Evolutionary conservation across 352 stramenopile genomes (phyloP), one percentile per base, ranked within the genome.

Genomic region (Globisporangium emineosum): DNA sequence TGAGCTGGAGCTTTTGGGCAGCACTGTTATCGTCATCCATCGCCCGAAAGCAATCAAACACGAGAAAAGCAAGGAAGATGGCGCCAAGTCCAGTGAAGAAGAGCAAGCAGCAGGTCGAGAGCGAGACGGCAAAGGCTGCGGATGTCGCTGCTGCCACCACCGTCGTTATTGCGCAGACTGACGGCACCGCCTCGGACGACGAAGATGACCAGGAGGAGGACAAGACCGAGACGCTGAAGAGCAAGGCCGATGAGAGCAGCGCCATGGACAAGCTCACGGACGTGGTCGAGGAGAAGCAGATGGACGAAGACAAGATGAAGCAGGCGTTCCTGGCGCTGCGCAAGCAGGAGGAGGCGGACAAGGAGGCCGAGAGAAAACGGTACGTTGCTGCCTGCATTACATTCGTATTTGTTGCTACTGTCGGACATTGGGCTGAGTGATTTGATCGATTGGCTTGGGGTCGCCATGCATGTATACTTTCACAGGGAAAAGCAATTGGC

Each of bases 271-370:
- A 92, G 66, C 80, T 95, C 62, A 93, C 83, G 47, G 87, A 95
- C 65, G 73, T 86, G 32, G 85, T 92, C 45, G 85, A 93, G 72
- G 86, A 95, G 71, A 93, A 91, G 68, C 78, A 91, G 57, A 89
- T 95, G 80, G 87, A 95, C 77, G 84, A 88, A 53, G 89, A 93
- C 79, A 93, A 91, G 75, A 92, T 94, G 84, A 93, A 91, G 68
- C 60, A 86, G 60, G 83, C 86, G 30, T 92, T 95, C 64, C 68
- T 82, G 64, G 75, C 79, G 54, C 67, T 95, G 65, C 78, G 70
- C 43, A 90, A 92, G 65, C 79, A 93, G 62, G 87, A 93, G 61
- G 87, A 93, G 64, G 84, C 85, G 7, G 83, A 95, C 64, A 93
- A 93, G 65, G 83, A 93, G 54, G 82, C 83, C 6, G 81, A 90